Conservation (phyloP, 441 rosid species). For the Adansonia madagascariensis region DNA sequence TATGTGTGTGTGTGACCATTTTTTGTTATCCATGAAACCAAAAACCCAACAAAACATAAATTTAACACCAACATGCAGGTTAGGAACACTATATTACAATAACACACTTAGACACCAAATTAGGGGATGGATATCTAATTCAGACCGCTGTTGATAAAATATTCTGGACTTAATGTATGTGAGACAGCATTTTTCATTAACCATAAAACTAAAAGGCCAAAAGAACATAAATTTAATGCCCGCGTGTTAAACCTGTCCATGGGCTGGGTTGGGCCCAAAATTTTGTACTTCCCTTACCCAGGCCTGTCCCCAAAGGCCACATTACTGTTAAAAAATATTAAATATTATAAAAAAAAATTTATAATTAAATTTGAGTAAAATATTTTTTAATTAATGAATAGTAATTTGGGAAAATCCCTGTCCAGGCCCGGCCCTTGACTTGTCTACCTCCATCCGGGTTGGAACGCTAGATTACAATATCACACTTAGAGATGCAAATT, state of each 20-base stretch:
- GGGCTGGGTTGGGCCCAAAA: neutral
- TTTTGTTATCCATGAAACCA: constrained; percentile 21
- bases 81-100: constrained; percentile 53
- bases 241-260: constrained; percentile 49
- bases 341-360: neutral
- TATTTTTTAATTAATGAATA: neutral
- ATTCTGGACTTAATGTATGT: neutral
- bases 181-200: constrained; percentile 21
- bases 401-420: neutral
- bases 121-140: neutral
- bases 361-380: constrained; percentile 7
- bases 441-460: constrained; percentile 46
- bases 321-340: neutral
- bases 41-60: constrained; percentile 34
- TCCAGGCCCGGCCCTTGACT: neutral
- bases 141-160: constrained; percentile 10
- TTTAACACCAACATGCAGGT: constrained; percentile 66
- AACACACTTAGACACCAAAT: neutral
- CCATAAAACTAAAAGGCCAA: constrained; percentile 19
- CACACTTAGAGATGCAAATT: neutral
- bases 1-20: neutral
- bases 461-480: constrained; percentile 47
- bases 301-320: neutral
- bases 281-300: constrained; percentile 2
- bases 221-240: constrained; percentile 57